These are phyloP conservation scores for Ganoderma boninense DNA, from an alignment of 1,284 basidiomycete genomes.

Conservation along the genomic window DNA sequence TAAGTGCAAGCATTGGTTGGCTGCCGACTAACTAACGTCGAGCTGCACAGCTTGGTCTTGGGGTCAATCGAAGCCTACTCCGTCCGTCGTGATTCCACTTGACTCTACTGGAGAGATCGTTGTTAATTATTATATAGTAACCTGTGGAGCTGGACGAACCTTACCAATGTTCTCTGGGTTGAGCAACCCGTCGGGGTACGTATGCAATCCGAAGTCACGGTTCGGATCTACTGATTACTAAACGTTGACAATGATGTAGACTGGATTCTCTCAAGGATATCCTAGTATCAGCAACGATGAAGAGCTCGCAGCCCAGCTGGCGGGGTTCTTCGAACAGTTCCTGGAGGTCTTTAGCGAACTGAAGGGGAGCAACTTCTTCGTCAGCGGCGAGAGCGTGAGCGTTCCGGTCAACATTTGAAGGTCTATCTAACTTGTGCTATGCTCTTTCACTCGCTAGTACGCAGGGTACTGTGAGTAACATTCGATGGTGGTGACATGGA, in stretches of 20 bases:
- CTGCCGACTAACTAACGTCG: neutral
- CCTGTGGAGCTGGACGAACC: slow-evolving; percentile 51
- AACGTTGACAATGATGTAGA: slow-evolving; percentile 28
- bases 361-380: slow-evolving; percentile 48
- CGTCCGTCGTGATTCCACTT: slow-evolving; percentile 36
- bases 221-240: neutral
- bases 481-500: neutral
- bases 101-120: neutral
- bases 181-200: slow-evolving; percentile 62
- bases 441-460: slow-evolving; percentile 36
- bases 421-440: neutral
- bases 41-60: slow-evolving; percentile 56
- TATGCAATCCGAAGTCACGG: slow-evolving; percentile 11
- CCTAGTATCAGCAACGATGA: slow-evolving; percentile 48
- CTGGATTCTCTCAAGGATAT: slow-evolving; percentile 47
- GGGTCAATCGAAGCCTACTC: slow-evolving; percentile 60
- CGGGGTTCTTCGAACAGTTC: slow-evolving; percentile 49
- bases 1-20: slow-evolving; percentile 24
- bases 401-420: no score
- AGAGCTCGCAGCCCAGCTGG: slow-evolving; percentile 47
- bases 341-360: slow-evolving; percentile 48
- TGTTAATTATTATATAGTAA: slow-evolving; percentile 32
- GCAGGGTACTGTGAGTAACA: slow-evolving; percentile 46
- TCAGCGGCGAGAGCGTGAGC: slow-evolving; percentile 46
- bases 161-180: slow-evolving; percentile 55